These are phyloP conservation scores for Podaxis sp. DNA, from an alignment of 768 basidiomycete genomes.

Conservation along the genomic window DNA sequence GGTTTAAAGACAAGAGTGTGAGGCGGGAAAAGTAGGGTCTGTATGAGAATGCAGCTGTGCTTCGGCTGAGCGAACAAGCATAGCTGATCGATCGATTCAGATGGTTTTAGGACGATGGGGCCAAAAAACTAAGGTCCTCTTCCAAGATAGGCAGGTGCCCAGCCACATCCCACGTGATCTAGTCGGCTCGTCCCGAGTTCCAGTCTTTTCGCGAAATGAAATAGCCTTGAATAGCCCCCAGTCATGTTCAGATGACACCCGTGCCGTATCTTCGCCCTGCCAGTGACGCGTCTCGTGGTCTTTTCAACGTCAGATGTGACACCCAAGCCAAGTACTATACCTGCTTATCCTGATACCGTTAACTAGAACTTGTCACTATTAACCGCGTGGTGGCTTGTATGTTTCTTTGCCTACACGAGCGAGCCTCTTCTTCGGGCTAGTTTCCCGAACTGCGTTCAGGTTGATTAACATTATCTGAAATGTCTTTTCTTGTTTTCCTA, in stretches of 20 bases:
- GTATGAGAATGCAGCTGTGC: conserved; percentile 14
- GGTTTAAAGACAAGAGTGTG: conserved; percentile 21
- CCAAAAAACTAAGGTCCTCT: conserved; percentile 23
- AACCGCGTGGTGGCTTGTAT: too few relatives aligned
- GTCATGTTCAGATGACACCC: conserved; percentile 1
- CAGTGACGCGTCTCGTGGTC: neutral
- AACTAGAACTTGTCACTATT: neutral
- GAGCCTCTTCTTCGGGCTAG: neutral
- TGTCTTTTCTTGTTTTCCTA: neutral
- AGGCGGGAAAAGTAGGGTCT: conserved; percentile 16
- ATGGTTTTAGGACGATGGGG: conserved; percentile 22
- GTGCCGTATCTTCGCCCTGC: neutral
- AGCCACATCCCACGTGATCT: conserved; percentile 4
- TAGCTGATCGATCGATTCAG: conserved; percentile 31
- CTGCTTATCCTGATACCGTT: neutral
- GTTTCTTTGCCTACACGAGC: neutral
- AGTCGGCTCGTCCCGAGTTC: neutral
- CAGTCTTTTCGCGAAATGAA: conserved; percentile 9
- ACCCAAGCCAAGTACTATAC: neutral
- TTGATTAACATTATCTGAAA: neutral
- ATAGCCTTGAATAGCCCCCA: neutral
- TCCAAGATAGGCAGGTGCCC: conserved; percentile 28
- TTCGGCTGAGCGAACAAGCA: conserved; percentile 17
- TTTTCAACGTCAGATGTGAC: neutral
- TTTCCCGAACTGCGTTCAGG: neutral